Conservation (phyloP, 805 yeast species). For the Lipomyces japonicus region DNA sequence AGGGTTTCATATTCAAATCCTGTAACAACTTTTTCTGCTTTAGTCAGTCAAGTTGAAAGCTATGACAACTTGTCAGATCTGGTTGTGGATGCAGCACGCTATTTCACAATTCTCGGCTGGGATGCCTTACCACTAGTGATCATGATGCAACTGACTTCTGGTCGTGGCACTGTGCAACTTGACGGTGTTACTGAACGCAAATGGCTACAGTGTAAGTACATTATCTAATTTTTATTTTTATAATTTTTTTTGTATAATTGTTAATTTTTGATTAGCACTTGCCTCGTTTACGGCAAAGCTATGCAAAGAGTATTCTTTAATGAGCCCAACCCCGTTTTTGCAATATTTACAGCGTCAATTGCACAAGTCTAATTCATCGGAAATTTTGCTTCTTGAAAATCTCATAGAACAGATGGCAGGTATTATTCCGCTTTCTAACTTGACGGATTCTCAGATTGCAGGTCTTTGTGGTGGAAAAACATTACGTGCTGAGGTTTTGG, state of each 20-base stretch:
- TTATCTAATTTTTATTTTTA: neutral
- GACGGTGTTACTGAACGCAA: constrained; percentile 78
- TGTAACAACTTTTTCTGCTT: constrained; percentile 64
- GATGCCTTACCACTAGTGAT: constrained; percentile 75
- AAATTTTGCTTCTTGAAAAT: constrained; percentile 63
- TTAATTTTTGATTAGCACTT: constrained; percentile 45
- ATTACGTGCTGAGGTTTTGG: constrained; percentile 53
- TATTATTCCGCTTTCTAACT: constrained; percentile 61
- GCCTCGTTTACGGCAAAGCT: constrained; percentile 74
- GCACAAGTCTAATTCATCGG: constrained; percentile 55
- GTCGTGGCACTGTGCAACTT: constrained; percentile 61
- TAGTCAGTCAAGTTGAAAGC: constrained; percentile 81
- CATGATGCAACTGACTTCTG: constrained; percentile 63
- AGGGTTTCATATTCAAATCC: constrained; percentile 75
- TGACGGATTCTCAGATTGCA: constrained; percentile 61
- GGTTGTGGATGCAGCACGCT: constrained; percentile 72
- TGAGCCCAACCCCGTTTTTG: constrained; percentile 63
- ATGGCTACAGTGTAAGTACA: constrained; percentile 62
- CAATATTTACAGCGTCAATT: constrained; percentile 59
- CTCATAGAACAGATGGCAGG: constrained; percentile 74
- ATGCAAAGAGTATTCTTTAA: constrained; percentile 50
- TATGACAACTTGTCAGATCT: constrained; percentile 80
- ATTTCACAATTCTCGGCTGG: constrained; percentile 75
- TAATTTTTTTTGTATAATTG: neutral
- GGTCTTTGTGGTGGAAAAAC: constrained; percentile 61